Percentiles rank a stretch among this genome's conserved stretches.
Evolutionary conservation across 108 stramenopile species (phyloP).

Genomic region (Cylindrotheca fusiformis): DNA sequence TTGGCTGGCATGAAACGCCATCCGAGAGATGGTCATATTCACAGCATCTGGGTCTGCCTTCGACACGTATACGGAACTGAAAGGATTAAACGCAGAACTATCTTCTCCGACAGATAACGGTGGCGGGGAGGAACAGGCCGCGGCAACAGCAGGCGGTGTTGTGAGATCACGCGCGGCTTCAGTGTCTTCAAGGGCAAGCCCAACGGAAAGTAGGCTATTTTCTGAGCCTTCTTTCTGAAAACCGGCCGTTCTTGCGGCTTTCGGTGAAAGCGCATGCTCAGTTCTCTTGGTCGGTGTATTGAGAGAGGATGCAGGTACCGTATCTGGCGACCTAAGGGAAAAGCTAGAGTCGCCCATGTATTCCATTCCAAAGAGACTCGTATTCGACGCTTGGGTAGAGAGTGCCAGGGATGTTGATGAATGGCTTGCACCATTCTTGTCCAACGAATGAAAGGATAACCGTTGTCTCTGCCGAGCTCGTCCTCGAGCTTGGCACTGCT

Average conservation of each 20-base stretch:
- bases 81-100: not conserved
- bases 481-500: conserved; percentile 8
- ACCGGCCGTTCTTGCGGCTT: not conserved
- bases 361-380: conserved; percentile 9
- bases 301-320: conserved; percentile 4
- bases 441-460: conserved; percentile 10
- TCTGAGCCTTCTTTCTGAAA: too few species aligned
- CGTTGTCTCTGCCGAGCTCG: conserved; percentile 23
- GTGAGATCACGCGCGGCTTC: conserved; percentile 6
- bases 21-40: conserved; percentile 20
- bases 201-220: conserved; percentile 2
- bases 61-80: conserved; percentile 11
- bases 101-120: not conserved
- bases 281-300: conserved; percentile 1
- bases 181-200: conserved; percentile 5
- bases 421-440: not conserved
- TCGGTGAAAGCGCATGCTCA: not conserved
- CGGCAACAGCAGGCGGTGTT: conserved; percentile 1
- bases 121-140: too few species aligned
- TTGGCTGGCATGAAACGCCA: conserved; percentile 11
- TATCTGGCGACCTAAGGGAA: too few species aligned
- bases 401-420: conserved; percentile 4
- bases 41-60: conserved; percentile 15
- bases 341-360: conserved; percentile 15
- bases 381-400: conserved; percentile 7